Evolutionary conservation across 2,329 filamentous ascomycete genomes (phyloP).

Genomic region (Verticillium isaacii): DNA sequence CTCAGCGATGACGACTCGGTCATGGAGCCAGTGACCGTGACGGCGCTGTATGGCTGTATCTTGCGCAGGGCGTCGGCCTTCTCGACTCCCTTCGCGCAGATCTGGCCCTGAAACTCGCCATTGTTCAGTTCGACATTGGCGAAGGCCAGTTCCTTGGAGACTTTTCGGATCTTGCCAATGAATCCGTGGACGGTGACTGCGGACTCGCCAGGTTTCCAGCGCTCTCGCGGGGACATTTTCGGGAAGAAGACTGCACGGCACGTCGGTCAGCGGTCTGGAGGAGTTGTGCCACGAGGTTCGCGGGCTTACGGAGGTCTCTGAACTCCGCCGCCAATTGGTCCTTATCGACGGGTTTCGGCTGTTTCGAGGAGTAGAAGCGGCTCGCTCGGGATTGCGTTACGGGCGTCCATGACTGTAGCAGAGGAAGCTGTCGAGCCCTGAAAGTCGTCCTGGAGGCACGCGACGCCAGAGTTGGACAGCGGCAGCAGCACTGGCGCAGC

Average conservation of each 20-base stretch:
- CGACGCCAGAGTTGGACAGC: slow-evolving; percentile 6
- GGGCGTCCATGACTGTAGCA: background rate
- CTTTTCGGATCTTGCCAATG: slow-evolving; percentile 61
- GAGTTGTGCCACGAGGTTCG: background rate
- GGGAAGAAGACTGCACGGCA: slow-evolving; percentile 22
- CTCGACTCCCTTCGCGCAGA: slow-evolving; percentile 34
- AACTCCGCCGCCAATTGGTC: slow-evolving; percentile 6
- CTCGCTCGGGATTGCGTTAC: background rate
- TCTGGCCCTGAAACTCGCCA: slow-evolving; percentile 37
- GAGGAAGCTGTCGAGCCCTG: background rate
- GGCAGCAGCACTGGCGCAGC: slow-evolving; percentile 12
- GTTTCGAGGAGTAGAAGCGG: slow-evolving; percentile 2
- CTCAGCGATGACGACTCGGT: slow-evolving; percentile 1
- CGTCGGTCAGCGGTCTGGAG: background rate
- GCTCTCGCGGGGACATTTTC: slow-evolving; percentile 17
- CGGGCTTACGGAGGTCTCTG: slow-evolving; percentile 9
- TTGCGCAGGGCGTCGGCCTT: slow-evolving; percentile 36
- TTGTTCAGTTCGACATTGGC: slow-evolving; percentile 39
- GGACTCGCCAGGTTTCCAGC: slow-evolving; percentile 22
- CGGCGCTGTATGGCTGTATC: slow-evolving; percentile 47
- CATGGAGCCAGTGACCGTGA: slow-evolving; percentile 37
- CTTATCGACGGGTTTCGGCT: background rate
- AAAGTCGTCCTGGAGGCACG: slow-evolving; percentile 1
- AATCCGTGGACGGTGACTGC: slow-evolving; percentile 64
- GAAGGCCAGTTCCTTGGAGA: slow-evolving; percentile 68